These are phyloP conservation scores for Fomitiporia mediterranea DNA, from an alignment of 1,284 basidiomycete genomes.

Conservation along the genomic window DNA sequence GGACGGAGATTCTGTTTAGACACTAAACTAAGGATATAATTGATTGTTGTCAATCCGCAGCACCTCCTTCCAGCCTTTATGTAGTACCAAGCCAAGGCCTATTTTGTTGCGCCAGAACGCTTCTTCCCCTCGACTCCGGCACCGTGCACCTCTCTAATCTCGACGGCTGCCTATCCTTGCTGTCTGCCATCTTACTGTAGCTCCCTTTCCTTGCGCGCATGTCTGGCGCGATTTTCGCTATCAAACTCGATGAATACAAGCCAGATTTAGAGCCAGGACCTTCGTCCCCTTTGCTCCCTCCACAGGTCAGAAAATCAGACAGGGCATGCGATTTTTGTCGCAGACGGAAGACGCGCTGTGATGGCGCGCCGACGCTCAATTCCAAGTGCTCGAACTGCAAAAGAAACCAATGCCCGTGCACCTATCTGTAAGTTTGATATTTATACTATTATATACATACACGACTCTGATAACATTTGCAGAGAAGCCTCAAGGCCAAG, in stretches of 20 bases:
- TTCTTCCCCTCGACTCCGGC: too few species aligned
- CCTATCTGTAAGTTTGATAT: conserved; percentile 55
- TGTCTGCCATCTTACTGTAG: not conserved
- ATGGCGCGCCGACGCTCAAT: conserved; percentile 55
- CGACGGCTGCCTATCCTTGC: too few species aligned
- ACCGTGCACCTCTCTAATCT: too few species aligned
- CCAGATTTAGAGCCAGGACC: conserved; percentile 21
- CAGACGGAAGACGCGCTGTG: conserved; percentile 63
- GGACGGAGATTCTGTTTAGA: conserved; percentile 5
- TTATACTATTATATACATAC: conserved; percentile 5
- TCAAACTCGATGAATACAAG: conserved; percentile 19
- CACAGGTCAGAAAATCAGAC: conserved; percentile 51
- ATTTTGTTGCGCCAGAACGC: not conserved
- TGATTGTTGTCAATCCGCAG: conserved; percentile 18
- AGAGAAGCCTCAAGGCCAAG: conserved; percentile 77
- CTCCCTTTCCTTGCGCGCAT: not conserved
- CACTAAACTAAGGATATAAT: not conserved
- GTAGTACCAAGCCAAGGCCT: not conserved
- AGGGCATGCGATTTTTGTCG: conserved; percentile 71
- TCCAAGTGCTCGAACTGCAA: conserved; percentile 71
- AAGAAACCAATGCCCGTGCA: conserved; percentile 60
- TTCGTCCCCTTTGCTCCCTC: conserved; percentile 9
- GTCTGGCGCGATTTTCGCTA: conserved; percentile 1
- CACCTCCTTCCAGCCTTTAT: conserved; percentile 6
- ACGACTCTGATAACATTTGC: conserved; percentile 11